Evolutionary conservation across 1,284 basidiomycete genomes (phyloP), one percentile per base, ranked within the genome.

Genomic region (Inonotus obliquus): DNA sequence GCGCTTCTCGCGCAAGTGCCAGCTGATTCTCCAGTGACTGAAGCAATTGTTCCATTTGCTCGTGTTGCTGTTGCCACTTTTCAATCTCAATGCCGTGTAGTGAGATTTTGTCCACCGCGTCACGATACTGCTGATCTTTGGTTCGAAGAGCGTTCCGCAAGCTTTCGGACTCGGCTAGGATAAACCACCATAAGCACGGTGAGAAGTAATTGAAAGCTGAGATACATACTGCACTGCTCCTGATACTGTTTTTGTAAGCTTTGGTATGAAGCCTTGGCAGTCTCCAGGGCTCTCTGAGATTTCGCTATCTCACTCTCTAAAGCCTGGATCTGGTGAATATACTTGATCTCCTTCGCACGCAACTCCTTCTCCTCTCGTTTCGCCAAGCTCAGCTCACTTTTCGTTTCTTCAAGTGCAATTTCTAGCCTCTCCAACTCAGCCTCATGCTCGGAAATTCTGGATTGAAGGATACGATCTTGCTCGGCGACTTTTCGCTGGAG

Each of bases 351-450:
- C 73, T 94, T 94, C 11, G 81, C 78, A 52, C 90, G 80, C 64
- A 94, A 73, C 68, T 96, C 94, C 75, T 96, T 95, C 73, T 96
- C 92, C 67, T 96, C 92, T 49, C 90, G 81, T 71, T 91, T 89
- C 4, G 88, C 86, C 6, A 84, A 79, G 13, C 78, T 85, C 7
- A 96, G 75, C 73, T 96, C 92, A 10, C 77, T 81, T 67, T 81
- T 77, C 59, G 87, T 71, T 69, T 94, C 91, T 62, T 95, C 91
- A 56, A 94, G 70, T 35, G 81, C 77, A 7, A 74, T 74, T 68
- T 94, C 84, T 73, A 92, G 81, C 56, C 92, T 89, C 67, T 89
- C 87, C 25, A 92, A 73, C 68, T 93, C 86, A 27, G 77, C 72
- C 71, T 95, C 92, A 65, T 92, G 89, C 59, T 92, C 91, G 5